Conservation (phyloP, 768 basidiomycete species). For the Xerocomus spinulosus region DNA sequence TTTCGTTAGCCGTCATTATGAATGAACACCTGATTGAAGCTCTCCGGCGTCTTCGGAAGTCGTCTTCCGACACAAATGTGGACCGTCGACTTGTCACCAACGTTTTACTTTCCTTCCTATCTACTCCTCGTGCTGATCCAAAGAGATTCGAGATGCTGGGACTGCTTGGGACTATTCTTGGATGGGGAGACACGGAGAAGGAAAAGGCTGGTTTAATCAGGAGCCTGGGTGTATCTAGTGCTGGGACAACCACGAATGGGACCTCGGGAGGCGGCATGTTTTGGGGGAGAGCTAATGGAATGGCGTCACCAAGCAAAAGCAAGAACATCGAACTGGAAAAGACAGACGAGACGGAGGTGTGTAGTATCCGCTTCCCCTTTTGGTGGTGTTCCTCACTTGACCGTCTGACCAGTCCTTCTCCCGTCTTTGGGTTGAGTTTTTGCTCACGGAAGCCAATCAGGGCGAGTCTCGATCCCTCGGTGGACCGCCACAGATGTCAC, state of each 20-base stretch:
- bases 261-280: conserved; percentile 18
- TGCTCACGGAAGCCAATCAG: conserved; percentile 82
- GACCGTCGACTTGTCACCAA: conserved; percentile 94
- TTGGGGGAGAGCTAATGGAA: conserved; percentile 24
- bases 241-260: conserved; percentile 17
- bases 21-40: conserved; percentile 98
- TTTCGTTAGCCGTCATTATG: conserved; percentile 75
- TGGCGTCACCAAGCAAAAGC: conserved; percentile 27
- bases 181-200: conserved; percentile 87
- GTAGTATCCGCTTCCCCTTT: conserved; percentile 10
- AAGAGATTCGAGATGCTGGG: conserved; percentile 97
- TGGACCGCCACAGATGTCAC: conserved; percentile 13
- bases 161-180: conserved; percentile 83
- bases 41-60: conserved; percentile 85
- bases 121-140: conserved; percentile 83
- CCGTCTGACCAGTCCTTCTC: conserved; percentile 74
- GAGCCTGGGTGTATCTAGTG: conserved; percentile 39
- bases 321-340: conserved; percentile 61
- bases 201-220: conserved; percentile 70
- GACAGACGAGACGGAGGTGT: conserved; percentile 80
- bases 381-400: conserved; percentile 2
- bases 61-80: conserved; percentile 80
- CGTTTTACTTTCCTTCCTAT: conserved; percentile 84
- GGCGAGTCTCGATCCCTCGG: conserved; percentile 23
- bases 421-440: conserved; percentile 95